Evolutionary conservation across 2,329 filamentous ascomycete species (phyloP).

Genomic region (Xylariaceae sp.): DNA sequence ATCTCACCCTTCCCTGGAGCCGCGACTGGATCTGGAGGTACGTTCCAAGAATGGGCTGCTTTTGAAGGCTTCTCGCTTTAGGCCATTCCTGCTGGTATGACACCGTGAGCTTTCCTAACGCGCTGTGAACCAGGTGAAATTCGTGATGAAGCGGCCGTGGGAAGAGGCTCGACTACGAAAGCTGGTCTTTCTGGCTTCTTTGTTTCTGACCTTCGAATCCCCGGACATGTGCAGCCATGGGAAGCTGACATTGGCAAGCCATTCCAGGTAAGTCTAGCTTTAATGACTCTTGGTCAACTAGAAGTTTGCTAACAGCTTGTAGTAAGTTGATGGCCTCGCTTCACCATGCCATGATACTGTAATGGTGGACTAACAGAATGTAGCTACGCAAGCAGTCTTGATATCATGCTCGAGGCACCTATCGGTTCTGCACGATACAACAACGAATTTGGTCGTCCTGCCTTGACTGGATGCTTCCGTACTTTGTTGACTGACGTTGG

Average conservation of each 20-base stretch:
- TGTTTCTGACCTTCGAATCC: conserved; percentile 90
- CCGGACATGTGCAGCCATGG: conserved; percentile 78
- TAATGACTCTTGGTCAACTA: neutral
- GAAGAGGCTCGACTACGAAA: conserved; percentile 86
- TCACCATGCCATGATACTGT: neutral
- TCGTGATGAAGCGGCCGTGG: conserved; percentile 86
- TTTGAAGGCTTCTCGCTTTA: neutral
- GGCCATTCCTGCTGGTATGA: neutral
- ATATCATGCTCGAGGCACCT: conserved; percentile 96
- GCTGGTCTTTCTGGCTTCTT: conserved; percentile 89
- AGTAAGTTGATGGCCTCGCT: conserved; percentile 8
- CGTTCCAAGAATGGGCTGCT: neutral
- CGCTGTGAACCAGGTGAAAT: conserved; percentile 9
- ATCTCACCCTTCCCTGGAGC: conserved; percentile 76
- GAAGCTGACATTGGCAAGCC: conserved; percentile 87
- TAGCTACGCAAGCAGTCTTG: conserved; percentile 77
- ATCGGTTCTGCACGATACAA: conserved; percentile 95
- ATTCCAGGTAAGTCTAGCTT: conserved; percentile 46
- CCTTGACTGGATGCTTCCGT: conserved; percentile 82
- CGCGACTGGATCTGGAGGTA: conserved; percentile 85
- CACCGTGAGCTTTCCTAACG: neutral
- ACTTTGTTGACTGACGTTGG: conserved; percentile 62
- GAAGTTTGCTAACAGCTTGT: conserved; percentile 4
- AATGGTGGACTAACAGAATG: conserved; percentile 6
- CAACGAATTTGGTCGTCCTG: conserved; percentile 89